phyloP scores from a whole-genome alignment of 2,329 filamentous ascomycete genomes.

The Xylariales sp. region DNA sequence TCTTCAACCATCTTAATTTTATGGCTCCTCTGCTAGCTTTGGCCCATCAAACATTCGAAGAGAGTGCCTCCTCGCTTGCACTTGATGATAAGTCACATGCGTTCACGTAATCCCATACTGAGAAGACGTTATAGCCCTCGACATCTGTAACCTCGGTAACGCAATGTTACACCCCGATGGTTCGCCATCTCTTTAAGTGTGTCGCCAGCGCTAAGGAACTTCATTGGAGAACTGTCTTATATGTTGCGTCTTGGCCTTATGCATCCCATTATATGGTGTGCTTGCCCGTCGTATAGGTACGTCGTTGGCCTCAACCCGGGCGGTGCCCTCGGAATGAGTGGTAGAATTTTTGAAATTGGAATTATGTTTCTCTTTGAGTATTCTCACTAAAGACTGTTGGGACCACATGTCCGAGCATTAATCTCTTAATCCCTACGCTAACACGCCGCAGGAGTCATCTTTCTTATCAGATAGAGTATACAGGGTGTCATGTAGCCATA shows the following conservation, averaged over 20 bases:
- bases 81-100: not conserved
- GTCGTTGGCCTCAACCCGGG: conserved; percentile 15
- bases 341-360: conserved; percentile 32
- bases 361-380: conserved; percentile 28
- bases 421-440: conserved; percentile 9
- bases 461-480: conserved; percentile 11
- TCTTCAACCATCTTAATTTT: conserved; percentile 9
- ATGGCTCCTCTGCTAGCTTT: conserved; percentile 15
- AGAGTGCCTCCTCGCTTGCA: not conserved
- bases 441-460: conserved; percentile 8
- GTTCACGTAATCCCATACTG: conserved; percentile 31
- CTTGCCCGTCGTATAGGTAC: conserved; percentile 12
- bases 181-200: conserved; percentile 26
- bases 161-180: conserved; percentile 36
- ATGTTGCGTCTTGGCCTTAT: conserved; percentile 31
- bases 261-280: conserved; percentile 18
- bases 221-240: conserved; percentile 25
- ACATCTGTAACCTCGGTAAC: conserved; percentile 37
- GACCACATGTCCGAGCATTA: conserved; percentile 21
- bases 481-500: conserved; percentile 18
- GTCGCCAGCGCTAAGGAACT: conserved; percentile 32
- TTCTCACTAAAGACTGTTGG: not conserved
- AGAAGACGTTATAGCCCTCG: conserved; percentile 32
- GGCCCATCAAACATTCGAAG: conserved; percentile 1
- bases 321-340: conserved; percentile 21